Evolutionary conservation across 2,329 filamentous ascomycete genomes (phyloP).

Genomic region (Apiospora koreana): DNA sequence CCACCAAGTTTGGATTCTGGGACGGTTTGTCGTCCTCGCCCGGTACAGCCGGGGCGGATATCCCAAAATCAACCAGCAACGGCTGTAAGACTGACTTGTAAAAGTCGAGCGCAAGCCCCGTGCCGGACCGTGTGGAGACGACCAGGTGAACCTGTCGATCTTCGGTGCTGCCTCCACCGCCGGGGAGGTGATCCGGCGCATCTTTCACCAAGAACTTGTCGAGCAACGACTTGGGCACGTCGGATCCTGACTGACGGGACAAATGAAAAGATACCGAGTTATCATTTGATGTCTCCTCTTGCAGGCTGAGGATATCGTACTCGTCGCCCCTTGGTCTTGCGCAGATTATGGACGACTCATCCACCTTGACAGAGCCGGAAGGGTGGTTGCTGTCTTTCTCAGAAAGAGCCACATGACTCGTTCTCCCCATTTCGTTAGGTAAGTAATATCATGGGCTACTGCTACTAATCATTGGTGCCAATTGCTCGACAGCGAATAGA

Average conservation of each 20-base stretch:
- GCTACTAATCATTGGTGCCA: neutral
- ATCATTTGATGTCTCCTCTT: constrained; percentile 32
- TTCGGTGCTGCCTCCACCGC: constrained; percentile 15
- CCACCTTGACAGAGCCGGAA: neutral
- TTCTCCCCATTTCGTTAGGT: neutral
- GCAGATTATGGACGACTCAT: neutral
- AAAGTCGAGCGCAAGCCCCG: constrained; percentile 55
- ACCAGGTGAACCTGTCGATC: constrained; percentile 58
- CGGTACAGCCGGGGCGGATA: constrained; percentile 28
- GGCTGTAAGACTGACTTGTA: constrained; percentile 58
- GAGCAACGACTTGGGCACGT: constrained; percentile 39
- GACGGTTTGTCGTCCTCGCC: constrained; percentile 1
- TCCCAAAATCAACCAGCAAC: constrained; percentile 49
- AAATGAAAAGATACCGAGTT: constrained; percentile 27
- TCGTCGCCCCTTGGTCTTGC: neutral
- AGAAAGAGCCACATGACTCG: neutral
- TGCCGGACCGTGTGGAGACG: constrained; percentile 68
- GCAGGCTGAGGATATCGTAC: constrained; percentile 41
- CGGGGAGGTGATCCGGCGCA: constrained; percentile 39
- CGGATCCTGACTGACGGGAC: constrained; percentile 28
- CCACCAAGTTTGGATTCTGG: constrained; percentile 52
- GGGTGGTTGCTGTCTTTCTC: neutral
- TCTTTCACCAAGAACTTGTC: constrained; percentile 36
- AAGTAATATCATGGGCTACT: neutral
- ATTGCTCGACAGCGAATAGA: neutral